Conservation (phyloP, 2,329 filamentous ascomycete genomes). For the Lasiodiplodia gonubiensis region DNA sequence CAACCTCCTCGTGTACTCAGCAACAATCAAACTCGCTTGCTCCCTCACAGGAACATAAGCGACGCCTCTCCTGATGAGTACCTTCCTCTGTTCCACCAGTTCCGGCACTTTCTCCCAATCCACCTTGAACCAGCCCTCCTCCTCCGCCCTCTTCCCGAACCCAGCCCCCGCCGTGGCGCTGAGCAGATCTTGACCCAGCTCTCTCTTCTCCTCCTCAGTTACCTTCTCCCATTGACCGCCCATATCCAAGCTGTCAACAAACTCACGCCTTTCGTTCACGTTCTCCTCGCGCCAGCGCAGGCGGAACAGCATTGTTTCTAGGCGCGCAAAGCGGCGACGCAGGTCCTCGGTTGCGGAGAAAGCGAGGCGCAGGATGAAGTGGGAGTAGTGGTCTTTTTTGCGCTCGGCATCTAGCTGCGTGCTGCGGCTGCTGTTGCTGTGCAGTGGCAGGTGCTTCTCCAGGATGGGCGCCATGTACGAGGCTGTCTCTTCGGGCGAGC, state of each 20-base stretch:
- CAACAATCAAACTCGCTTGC: conserved; percentile 85
- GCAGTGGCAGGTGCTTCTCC: conserved; percentile 83
- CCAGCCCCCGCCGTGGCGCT: conserved; percentile 52
- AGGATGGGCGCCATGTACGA: conserved; percentile 84
- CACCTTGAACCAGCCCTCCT: conserved; percentile 93
- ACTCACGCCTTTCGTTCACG: conserved; percentile 71
- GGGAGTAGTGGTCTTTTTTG: conserved; percentile 95
- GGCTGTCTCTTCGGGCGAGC: conserved; percentile 78
- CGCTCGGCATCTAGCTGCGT: conserved; percentile 71
- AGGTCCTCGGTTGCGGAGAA: conserved; percentile 93
- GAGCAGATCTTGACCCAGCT: conserved; percentile 66
- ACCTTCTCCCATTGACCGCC: conserved; percentile 77
- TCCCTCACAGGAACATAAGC: conserved; percentile 90
- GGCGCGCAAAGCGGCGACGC: conserved; percentile 79
- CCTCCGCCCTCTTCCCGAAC: conserved; percentile 61
- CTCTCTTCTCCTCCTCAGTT: conserved; percentile 76
- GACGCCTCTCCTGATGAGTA: conserved; percentile 79
- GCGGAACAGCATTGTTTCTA: conserved; percentile 89
- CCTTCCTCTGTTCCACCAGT: conserved; percentile 77
- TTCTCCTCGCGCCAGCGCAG: conserved; percentile 82
- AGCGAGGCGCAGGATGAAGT: conserved; percentile 93
- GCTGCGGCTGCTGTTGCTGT: conserved; percentile 71
- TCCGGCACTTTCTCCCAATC: conserved; percentile 95
- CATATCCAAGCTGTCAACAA: conserved; percentile 77
- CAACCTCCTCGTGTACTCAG: conserved; percentile 80